These are phyloP conservation scores for Adansonia digitata DNA, from an alignment of 345 rosid genomes.

Conservation along the genomic window DNA sequence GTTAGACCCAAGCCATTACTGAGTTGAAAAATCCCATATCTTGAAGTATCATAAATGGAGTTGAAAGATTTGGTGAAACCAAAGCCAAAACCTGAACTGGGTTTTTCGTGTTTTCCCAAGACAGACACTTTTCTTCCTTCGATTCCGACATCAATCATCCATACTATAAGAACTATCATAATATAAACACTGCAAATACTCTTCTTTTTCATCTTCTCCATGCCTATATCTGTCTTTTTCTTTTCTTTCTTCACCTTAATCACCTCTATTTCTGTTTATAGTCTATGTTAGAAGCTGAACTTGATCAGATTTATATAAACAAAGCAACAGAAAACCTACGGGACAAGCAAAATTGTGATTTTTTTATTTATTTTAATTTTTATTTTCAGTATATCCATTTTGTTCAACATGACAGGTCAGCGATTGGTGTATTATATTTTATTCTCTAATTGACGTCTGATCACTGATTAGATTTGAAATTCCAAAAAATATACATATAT, in stretches of 20 bases:
- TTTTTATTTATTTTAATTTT: too few species aligned
- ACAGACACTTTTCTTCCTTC: conserved; percentile 45
- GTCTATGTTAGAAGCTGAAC: neutral
- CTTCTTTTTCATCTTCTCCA: conserved; percentile 14
- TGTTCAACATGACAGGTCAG: neutral
- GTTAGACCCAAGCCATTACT: conserved; percentile 76
- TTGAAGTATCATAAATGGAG: conserved; percentile 63
- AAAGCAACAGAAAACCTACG: neutral
- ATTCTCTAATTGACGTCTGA: neutral
- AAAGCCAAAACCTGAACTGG: conserved; percentile 15
- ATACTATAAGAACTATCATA: conserved; percentile 22
- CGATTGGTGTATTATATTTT: neutral
- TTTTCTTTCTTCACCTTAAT: neutral
- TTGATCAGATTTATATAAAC: neutral
- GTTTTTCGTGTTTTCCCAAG: conserved; percentile 30
- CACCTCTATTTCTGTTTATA: neutral
- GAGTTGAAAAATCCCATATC: conserved; percentile 72
- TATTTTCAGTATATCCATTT: neutral
- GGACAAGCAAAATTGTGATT: neutral
- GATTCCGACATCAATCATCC: conserved; percentile 27
- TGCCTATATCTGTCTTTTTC: neutral
- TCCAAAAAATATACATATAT: too few species aligned
- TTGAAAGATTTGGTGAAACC: conserved; percentile 44
- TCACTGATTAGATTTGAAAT: neutral
- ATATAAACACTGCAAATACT: conserved; percentile 7